A percentile compares a stretch with the other conserved stretches of the same genome.
Conservation (phyloP, 2,329 filamentous ascomycete genomes). For the Madurella mycetomatis region DNA sequence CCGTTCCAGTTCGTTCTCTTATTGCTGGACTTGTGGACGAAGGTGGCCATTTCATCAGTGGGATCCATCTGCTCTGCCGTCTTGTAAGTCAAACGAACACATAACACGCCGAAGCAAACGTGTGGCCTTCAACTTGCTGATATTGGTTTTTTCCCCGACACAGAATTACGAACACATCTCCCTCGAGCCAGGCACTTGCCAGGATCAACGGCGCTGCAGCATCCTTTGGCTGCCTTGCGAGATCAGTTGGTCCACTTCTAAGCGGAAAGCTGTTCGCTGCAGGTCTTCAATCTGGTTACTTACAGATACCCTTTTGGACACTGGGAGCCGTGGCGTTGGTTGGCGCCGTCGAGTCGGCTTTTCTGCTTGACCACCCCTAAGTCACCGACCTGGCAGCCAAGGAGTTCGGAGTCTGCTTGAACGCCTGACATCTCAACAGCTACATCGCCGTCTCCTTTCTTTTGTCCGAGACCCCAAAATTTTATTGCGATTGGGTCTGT, state of each 20-base stretch:
- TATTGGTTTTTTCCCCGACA: background rate
- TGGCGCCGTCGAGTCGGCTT: conserved; percentile 1
- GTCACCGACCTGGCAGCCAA: background rate
- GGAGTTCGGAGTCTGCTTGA: too few relatives aligned
- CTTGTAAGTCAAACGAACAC: conserved; percentile 3
- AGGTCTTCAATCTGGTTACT: conserved; percentile 2
- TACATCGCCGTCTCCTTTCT: too few relatives aligned
- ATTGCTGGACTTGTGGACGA: conserved; percentile 10
- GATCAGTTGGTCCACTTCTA: conserved; percentile 7
- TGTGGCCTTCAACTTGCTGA: background rate
- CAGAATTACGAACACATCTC: conserved; percentile 12
- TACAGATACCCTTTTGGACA: conserved; percentile 12
- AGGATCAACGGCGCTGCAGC: conserved; percentile 16
- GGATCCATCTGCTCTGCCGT: conserved; percentile 14
- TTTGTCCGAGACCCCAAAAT: too few relatives aligned
- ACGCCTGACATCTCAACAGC: too few relatives aligned
- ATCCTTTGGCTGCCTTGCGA: conserved; percentile 9
- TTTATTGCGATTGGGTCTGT: too few relatives aligned
- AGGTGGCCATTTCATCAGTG: conserved; percentile 8
- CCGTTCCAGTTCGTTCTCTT: background rate
- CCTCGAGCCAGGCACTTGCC: conserved; percentile 7
- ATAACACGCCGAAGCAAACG: too few relatives aligned
- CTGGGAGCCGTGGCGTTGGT: conserved; percentile 9
- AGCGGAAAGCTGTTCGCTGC: conserved; percentile 10
- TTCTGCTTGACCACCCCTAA: conserved; percentile 4